phyloP scores from a whole-genome alignment of 208 protist species.

The Lotmaria passim region DNA sequence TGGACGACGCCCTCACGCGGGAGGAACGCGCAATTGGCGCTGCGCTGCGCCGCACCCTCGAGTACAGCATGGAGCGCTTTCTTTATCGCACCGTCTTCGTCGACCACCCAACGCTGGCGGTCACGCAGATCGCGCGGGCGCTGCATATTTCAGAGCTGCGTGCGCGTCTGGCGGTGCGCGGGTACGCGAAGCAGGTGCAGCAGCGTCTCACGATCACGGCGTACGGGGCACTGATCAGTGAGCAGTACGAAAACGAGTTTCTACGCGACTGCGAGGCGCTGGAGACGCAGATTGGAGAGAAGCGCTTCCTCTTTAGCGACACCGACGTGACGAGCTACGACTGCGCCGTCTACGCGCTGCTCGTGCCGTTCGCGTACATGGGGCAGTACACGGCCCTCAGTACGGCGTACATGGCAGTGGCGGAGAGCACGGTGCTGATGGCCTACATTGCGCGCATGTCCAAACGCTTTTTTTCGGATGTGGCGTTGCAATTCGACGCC shows the following conservation, averaged over 20 bases:
- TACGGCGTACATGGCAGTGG: conserved; percentile 49
- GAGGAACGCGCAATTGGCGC: conserved; percentile 53
- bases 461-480: conserved; percentile 49
- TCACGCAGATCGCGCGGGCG: conserved; percentile 42
- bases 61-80: conserved; percentile 51
- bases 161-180: conserved; percentile 36
- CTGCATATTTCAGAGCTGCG: conserved; percentile 39
- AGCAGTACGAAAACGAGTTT: conserved; percentile 60
- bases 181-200: conserved; percentile 34
- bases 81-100: conserved; percentile 51
- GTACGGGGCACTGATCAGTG: conserved; percentile 42
- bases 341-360: conserved; percentile 68
- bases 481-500: conserved; percentile 28
- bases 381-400: conserved; percentile 45
- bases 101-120: conserved; percentile 42
- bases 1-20: conserved; percentile 45
- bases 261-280: conserved; percentile 55
- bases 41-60: conserved; percentile 40
- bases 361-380: conserved; percentile 64
- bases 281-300: conserved; percentile 46
- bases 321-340: conserved; percentile 55
- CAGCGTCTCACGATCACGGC: conserved; percentile 34
- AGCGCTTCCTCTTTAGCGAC: conserved; percentile 51
- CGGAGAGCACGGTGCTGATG: conserved; percentile 53
- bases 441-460: conserved; percentile 65